phyloP scores from a whole-genome alignment of 345 rosid species.

The Syzygium jambos region DNA sequence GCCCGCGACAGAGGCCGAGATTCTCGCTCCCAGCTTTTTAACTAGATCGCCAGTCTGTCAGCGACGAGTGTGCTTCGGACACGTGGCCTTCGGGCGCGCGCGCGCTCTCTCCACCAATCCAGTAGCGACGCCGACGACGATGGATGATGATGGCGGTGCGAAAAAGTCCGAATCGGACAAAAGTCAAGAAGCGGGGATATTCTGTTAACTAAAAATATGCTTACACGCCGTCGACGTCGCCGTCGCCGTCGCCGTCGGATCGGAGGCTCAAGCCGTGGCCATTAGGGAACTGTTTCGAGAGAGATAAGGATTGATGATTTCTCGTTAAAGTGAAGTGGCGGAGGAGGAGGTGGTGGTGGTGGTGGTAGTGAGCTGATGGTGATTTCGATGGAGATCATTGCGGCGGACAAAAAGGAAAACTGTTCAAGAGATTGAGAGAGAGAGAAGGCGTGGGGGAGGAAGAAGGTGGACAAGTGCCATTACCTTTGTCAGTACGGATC shows the following conservation, averaged over 20 bases:
- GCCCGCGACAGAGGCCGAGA: not conserved
- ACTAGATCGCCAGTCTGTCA: not conserved
- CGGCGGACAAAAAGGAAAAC: not conserved
- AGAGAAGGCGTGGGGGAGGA: not conserved
- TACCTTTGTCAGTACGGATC: not conserved
- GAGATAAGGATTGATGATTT: not conserved
- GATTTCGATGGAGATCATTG: not conserved
- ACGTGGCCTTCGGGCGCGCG: not conserved
- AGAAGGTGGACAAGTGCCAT: not conserved
- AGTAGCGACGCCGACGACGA: not conserved
- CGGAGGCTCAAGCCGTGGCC: not conserved
- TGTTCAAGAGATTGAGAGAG: not conserved
- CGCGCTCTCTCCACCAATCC: not conserved
- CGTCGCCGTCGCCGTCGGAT: not conserved
- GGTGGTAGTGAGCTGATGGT: not conserved
- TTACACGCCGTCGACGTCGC: not conserved
- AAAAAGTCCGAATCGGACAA: not conserved
- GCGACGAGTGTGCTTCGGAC: not conserved
- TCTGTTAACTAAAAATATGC: not conserved
- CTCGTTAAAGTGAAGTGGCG: too few relatives aligned
- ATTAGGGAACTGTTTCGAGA: not conserved
- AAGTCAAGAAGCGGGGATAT: fast-evolving
- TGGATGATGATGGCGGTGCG: not conserved
- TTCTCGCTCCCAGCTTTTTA: not conserved
- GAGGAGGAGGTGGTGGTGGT: too few relatives aligned